phyloP scores from a whole-genome alignment of 345 rosid genomes.

The Bruguiera gymnorhiza region DNA sequence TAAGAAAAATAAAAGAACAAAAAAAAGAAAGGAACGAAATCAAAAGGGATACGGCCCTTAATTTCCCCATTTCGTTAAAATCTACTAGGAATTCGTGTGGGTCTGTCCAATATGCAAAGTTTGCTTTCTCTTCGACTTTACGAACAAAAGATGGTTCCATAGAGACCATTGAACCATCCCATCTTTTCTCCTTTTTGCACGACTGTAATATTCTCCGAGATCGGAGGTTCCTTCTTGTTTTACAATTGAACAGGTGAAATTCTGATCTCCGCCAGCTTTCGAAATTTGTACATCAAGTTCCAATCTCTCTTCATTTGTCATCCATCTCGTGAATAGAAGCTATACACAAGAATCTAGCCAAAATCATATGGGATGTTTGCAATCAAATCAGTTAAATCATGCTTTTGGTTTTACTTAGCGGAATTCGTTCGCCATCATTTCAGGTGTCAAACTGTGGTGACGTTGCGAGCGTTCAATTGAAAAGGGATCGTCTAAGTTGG shows the following conservation, averaged over 20 bases:
- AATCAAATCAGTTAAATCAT: slow-evolving; percentile 2
- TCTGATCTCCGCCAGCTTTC: neutral
- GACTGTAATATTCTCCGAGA: neutral
- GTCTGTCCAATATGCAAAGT: too few species aligned
- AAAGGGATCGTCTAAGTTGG: slow-evolving; percentile 1
- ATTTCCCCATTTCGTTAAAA: too few species aligned
- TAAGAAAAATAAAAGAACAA: too few species aligned
- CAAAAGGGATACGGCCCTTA: too few species aligned
- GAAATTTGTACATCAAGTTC: neutral
- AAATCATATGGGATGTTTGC: neutral
- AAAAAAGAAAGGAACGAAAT: too few species aligned
- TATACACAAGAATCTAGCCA: neutral
- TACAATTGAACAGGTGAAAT: neutral
- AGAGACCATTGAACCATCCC: too few species aligned
- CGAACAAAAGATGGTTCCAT: too few species aligned
- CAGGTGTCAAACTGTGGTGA: neutral
- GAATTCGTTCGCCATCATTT: neutral
- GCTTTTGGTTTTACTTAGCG: neutral
- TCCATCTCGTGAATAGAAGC: neutral
- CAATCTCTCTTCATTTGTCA: neutral
- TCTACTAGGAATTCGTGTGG: too few species aligned
- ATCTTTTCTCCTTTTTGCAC: neutral
- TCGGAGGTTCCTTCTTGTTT: neutral
- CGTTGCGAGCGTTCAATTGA: neutral
- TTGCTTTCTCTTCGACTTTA: too few species aligned